These are phyloP conservation scores for Blastomyces gilchristii DNA, from an alignment of 2,329 filamentous ascomycete species.

Conservation along the genomic window DNA sequence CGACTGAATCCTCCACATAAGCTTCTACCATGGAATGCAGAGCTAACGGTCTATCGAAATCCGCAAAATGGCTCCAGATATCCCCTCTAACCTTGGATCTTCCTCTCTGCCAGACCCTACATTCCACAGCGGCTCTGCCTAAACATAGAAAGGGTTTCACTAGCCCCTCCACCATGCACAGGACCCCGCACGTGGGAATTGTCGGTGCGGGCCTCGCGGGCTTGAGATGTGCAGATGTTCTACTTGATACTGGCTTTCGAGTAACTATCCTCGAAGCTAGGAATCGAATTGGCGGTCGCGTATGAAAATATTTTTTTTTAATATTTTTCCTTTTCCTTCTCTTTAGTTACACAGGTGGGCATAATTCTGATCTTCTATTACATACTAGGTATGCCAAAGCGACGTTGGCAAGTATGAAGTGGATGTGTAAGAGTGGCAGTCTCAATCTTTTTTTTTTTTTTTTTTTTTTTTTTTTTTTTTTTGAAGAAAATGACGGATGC, in stretches of 20 bases:
- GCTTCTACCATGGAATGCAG: conserved; percentile 15
- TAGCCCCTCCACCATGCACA: conserved; percentile 24
- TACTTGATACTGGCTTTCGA: conserved; percentile 44
- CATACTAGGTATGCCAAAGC: conserved; percentile 40
- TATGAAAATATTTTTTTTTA: conserved; percentile 22
- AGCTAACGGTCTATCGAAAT: conserved; percentile 15
- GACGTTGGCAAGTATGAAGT: conserved; percentile 41
- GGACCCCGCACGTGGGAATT: conserved; percentile 44
- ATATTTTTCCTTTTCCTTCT: neutral
- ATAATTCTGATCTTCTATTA: conserved; percentile 18
- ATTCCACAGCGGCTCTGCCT: neutral
- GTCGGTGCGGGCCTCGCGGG: conserved; percentile 53
- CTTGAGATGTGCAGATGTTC: conserved; percentile 48
- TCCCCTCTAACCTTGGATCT: conserved; percentile 7
- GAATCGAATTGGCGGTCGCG: conserved; percentile 49
- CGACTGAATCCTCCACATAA: neutral
- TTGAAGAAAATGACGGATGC: neutral
- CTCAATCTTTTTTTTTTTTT: too few species aligned
- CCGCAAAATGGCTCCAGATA: conserved; percentile 12
- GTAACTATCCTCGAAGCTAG: conserved; percentile 53
- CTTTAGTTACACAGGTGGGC: neutral
- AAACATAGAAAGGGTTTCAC: neutral
- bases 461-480: neutral
- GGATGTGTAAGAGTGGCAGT: conserved; percentile 42
- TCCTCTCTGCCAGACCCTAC: conserved; percentile 5